Percentiles rank a stretch among this genome's conserved stretches.
phyloP scores from a whole-genome alignment of 345 rosid genomes.

The Linum usitatissimum region DNA sequence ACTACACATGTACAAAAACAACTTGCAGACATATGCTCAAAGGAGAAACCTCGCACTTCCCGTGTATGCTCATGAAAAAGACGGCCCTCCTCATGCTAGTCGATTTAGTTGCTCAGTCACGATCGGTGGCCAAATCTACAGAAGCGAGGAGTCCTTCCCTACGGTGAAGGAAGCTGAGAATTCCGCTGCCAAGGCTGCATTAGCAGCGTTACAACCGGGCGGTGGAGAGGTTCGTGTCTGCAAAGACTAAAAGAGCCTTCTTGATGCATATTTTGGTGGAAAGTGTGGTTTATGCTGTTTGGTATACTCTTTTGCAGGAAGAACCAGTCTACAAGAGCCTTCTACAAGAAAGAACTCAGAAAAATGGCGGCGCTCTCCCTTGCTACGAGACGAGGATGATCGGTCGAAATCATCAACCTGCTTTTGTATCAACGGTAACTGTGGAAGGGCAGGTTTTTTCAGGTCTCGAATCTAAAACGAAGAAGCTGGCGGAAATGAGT shows the following conservation, averaged over 20 bases:
- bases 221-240: constrained; percentile 31
- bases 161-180: constrained; percentile 53
- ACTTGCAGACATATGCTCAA: constrained; percentile 36
- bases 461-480: constrained; percentile 43
- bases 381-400: constrained; percentile 27
- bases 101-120: constrained; percentile 41
- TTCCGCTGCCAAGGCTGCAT: constrained; percentile 53
- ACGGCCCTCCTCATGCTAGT: constrained; percentile 53
- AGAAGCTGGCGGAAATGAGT: constrained; percentile 50
- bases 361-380: constrained; percentile 31
- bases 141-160: constrained; percentile 26
- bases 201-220: constrained; percentile 25
- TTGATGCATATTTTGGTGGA: constrained; percentile 6
- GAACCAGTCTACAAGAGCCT: constrained; percentile 43
- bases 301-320: constrained; percentile 23
- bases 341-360: constrained; percentile 49
- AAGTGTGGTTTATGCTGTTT: background rate
- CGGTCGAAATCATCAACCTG: constrained; percentile 41
- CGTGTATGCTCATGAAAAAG: constrained; percentile 30
- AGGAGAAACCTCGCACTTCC: constrained; percentile 40
- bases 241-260: background rate
- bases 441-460: constrained; percentile 27
- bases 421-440: constrained; percentile 40
- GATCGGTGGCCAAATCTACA: constrained; percentile 34
- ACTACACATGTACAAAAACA: constrained; percentile 31